Conservation (phyloP, 169 alveolate genomes). For the Theileria orientalis region DNA sequence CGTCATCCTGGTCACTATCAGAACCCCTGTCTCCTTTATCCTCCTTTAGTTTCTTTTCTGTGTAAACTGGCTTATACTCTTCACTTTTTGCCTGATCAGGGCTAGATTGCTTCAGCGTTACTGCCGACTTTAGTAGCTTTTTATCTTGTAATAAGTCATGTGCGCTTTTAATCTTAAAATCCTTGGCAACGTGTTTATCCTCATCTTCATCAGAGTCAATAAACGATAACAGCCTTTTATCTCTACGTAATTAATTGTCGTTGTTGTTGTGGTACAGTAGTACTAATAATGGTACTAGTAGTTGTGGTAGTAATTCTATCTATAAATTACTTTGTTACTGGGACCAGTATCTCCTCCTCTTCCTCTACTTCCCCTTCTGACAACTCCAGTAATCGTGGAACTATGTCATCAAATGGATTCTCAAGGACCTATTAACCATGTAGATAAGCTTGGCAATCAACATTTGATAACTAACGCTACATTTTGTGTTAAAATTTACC, state of each 20-base stretch:
- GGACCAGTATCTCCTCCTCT: constrained; percentile 1
- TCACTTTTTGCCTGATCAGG: background rate
- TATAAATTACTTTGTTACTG: constrained; percentile 17
- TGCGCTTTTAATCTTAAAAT: constrained; percentile 41
- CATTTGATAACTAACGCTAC: background rate
- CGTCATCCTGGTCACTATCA: constrained; percentile 6
- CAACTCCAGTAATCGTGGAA: constrained; percentile 57
- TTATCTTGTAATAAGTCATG: constrained; percentile 56
- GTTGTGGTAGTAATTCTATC: background rate
- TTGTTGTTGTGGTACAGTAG: background rate
- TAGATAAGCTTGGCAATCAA: constrained; percentile 36
- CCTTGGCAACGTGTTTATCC: constrained; percentile 12
- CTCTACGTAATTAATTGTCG: constrained; percentile 27
- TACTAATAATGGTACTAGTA: too few relatives aligned
- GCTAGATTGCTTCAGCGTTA: background rate
- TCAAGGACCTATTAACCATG: constrained; percentile 57
- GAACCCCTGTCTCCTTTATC: constrained; percentile 12
- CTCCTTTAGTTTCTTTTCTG: background rate
- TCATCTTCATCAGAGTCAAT: constrained; percentile 24
- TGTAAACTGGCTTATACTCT: background rate
- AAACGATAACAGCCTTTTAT: constrained; percentile 65
- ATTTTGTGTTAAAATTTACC: constrained; percentile 36
- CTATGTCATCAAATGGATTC: constrained; percentile 73
- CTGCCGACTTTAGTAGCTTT: constrained; percentile 23
- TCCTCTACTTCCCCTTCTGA: constrained; percentile 23